Evolutionary conservation across 2,329 filamentous ascomycete species (phyloP), one percentile per base, ranked within the genome.

Genomic region (Penicillium sumatraense): DNA sequence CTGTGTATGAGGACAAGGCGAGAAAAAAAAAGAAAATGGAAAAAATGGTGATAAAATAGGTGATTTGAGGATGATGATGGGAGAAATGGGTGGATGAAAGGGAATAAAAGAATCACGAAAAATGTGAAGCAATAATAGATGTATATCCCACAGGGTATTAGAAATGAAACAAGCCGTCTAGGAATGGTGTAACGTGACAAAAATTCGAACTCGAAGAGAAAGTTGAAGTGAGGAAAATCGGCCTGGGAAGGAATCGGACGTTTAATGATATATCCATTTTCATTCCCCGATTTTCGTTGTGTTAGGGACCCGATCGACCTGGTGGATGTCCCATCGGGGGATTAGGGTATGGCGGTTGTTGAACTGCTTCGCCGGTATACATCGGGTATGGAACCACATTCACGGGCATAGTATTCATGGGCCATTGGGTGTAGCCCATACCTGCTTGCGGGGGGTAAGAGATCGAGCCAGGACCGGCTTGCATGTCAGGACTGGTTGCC

Each of bases 361-460:
- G 62, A 26, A 64, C 36, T 3, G 63, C 58, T 35, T 71, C 68
- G 3, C 60, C 59, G 8, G 66, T 49, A 51, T 71, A 73, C 57
- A 74, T 68, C 0, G 70, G 66, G 51, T 74, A 75, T 16, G 61
- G 68, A 8, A 72, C 65, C 31, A 70, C 64, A 14, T 63, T 65
- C 65, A 74, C 53, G 10, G 65, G 57, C 62, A 73, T 63, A 23
- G 57, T 57, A 51, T 63, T 68, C 56, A 72, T 60, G 18, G 66
- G 64, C 70, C 71, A 74, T 33, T 61, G 54, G 3, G 65, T 46
- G 48, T 60, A 73, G 2, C 62, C 68, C 67, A 74, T 69, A 2
- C 67, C 46, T n/a, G 64, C 50, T 52, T 69, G 63, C 2, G 58
- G 56, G 5, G 66, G 62, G 51, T 71, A 75, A 9, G 70, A 66